Evolutionary conservation across 345 rosid genomes (phyloP), one percentile per base, ranked within the genome.

Genomic region (Diplotaxis tenuifolia): DNA sequence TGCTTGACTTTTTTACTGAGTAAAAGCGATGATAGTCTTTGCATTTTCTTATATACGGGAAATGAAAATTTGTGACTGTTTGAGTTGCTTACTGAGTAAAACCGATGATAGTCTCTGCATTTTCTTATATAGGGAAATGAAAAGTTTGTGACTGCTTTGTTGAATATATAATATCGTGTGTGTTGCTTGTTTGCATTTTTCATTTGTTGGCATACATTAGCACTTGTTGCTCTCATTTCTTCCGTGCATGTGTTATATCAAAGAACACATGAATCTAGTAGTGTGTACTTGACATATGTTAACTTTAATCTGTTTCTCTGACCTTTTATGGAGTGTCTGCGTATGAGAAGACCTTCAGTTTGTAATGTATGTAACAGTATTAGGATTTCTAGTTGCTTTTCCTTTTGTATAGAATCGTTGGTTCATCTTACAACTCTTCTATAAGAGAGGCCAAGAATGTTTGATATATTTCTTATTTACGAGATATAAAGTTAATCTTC

Each of bases 341-440:
- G 56, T 64, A 65, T 28, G 23, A 64, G 65, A 8, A 21, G 76
- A 55, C 40, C 64, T 38, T 54, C 19, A 9, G 28, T 36, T 27
- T 65, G 77, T 73, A 56, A 62, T 21, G 10, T 27, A 27, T 38
- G 29, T 27, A 53, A 12, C 38, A 63, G 16, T 36, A 20, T 28
- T 40, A 65, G 64, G 58, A 28, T n/a, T 40, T 73, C 9, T 73
- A 42, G 40, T 29, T 65, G 58, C 18, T 28, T 27, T 27, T 27
- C 0, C 29, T 27, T 27, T 42, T n/a, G 71, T 65, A 73, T 65
- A 29, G 9, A 40, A 55, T 60, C 23, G 6, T 19, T 53, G 60
- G 68, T 50, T 71, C 53, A 62, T 25, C 52, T 49, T 71, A 25
- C 69, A 34, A 72, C 69, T 7, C 69, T 50, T 6, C 10, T 72